Base-by-base conservation (phyloP, 2,329 filamentous ascomycete genomes). In the Fusarium circinatum region DNA sequence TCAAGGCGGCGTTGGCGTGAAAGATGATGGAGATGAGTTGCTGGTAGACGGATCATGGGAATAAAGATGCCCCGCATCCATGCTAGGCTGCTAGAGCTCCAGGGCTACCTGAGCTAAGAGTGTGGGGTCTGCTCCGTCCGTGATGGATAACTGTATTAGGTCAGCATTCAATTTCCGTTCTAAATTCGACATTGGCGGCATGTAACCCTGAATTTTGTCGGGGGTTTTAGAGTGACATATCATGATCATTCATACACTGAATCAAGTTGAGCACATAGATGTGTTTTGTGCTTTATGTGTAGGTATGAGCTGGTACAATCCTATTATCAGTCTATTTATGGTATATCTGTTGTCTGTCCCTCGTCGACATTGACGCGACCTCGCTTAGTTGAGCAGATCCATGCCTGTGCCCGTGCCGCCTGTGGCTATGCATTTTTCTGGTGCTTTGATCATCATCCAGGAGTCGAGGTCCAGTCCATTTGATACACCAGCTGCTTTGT, bases 51-150 rank as follows among this genome's bases (percentile, higher is more conserved):
- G 48, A 54, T 62, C 30, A 48, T 61, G 58, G 58, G 62, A 68
- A 62, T 56, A 68, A 69, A 42, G 45, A 65, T 69, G 70, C 73
- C 73, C 73, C 73, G 72, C 73, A 66, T 42, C 24, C n/a, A 22
- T 42, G 38, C 22, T 32, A 65, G 63, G 48, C 41, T 55, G 45
- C 62, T 45, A 62, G 34, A 28, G 41, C 22, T 44, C 52, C 38
- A 44, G 38, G 54, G 30, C 55, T 51, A 62, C 36, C 30, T 26
- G 48, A 60, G 44, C 28, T 26, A 30, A 32, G 44, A 54, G 47
- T 68, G 69, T 73, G 72, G 65, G 64, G 62, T 52, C 58, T 13
- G 28, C 20, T 41, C n/a, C 39, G 39, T 24, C 26, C 15, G 42
- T 36, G 49, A 62, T 42, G 32, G 14, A 8, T 8, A 30, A n/a